phyloP scores from a whole-genome alignment of 768 basidiomycete species.

The Leccinum barrowsii region DNA sequence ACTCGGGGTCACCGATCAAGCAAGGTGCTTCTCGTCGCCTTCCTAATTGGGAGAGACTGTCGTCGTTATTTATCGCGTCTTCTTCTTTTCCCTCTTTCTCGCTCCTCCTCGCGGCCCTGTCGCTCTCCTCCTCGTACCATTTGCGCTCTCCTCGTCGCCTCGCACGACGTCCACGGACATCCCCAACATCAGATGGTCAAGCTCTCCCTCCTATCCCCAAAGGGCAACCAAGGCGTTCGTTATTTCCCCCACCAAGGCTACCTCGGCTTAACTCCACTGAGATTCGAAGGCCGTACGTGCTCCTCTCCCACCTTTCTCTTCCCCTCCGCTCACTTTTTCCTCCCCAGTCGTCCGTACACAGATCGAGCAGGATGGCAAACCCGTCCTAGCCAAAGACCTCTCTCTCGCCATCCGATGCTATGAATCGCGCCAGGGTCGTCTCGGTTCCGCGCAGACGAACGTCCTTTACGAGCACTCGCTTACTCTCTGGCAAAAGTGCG shows the following conservation, averaged over 20 bases:
- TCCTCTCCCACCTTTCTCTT: background rate
- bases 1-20: constrained; percentile 26
- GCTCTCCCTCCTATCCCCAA: constrained; percentile 60
- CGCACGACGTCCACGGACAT: constrained; percentile 13
- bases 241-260: constrained; percentile 76
- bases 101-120: constrained; percentile 11
- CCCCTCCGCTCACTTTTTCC: background rate
- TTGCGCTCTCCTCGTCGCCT: constrained; percentile 11
- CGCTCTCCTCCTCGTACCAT: constrained; percentile 16
- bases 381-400: constrained; percentile 62
- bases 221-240: constrained; percentile 65
- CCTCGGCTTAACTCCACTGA: constrained; percentile 77
- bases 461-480: constrained; percentile 65
- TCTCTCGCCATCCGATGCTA: constrained; percentile 80
- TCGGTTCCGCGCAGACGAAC: constrained; percentile 56
- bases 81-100: constrained; percentile 29
- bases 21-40: constrained; percentile 30
- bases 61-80: constrained; percentile 32
- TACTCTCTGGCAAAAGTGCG: constrained; percentile 66
- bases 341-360: constrained; percentile 62
- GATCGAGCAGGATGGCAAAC: constrained; percentile 67
- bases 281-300: constrained; percentile 68
- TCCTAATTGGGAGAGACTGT: constrained; percentile 23
- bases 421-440: constrained; percentile 65
- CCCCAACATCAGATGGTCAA: constrained; percentile 54